A percentile compares a stretch with the other conserved stretches of the same genome.
Conservation (phyloP, 1,284 basidiomycete genomes). For the Ustilago lituana region DNA sequence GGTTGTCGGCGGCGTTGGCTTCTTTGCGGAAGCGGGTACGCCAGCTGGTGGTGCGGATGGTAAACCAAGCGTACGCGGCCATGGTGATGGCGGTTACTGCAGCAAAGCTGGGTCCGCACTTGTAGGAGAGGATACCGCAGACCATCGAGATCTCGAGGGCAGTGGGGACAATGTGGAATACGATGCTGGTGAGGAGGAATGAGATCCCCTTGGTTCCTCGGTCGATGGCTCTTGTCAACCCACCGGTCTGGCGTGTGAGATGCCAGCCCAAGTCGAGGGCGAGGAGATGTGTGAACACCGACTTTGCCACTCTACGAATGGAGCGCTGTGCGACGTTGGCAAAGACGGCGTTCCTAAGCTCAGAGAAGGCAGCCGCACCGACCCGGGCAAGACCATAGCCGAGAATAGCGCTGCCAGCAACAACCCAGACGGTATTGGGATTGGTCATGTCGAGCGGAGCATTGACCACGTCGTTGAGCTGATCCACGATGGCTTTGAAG, state of each 20-base stretch:
- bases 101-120: slow-evolving; percentile 96
- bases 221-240: slow-evolving; percentile 94
- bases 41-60: slow-evolving; percentile 94
- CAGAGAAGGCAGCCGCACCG: slow-evolving; percentile 86
- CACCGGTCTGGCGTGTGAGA: slow-evolving; percentile 91
- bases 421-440: slow-evolving; percentile 84
- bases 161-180: slow-evolving; percentile 95
- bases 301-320: slow-evolving; percentile 88
- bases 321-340: slow-evolving; percentile 94
- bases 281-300: slow-evolving; percentile 92
- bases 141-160: slow-evolving; percentile 96
- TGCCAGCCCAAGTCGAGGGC: slow-evolving; percentile 93
- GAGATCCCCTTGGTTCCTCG: slow-evolving; percentile 97
- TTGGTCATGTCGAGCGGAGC: slow-evolving; percentile 76
- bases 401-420: slow-evolving; percentile 86
- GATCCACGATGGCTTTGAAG: slow-evolving; percentile 91
- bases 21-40: slow-evolving; percentile 93
- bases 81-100: slow-evolving; percentile 87
- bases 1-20: slow-evolving; percentile 95
- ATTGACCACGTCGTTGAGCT: slow-evolving; percentile 73
- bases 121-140: slow-evolving; percentile 94
- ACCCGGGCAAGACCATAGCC: slow-evolving; percentile 93
- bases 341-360: slow-evolving; percentile 94
- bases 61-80: slow-evolving; percentile 95
- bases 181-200: slow-evolving; percentile 89